Evolutionary conservation across 1,139 yeast species (phyloP).

Genomic region (Blastobotrys capitulatus): DNA sequence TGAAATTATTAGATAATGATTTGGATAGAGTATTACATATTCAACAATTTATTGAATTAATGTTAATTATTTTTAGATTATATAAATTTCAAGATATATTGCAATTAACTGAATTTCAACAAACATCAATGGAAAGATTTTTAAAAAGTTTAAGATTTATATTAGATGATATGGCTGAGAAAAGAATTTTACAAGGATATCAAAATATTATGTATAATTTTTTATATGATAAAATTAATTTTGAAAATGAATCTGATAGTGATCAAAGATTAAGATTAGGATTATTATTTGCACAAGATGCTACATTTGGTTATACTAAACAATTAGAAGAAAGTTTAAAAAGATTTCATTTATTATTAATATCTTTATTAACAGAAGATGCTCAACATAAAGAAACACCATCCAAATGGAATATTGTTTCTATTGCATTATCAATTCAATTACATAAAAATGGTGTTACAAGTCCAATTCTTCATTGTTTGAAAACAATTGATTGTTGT

Average conservation of each 20-base stretch:
- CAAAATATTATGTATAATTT: not conserved
- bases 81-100: not conserved
- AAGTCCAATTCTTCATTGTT: not conserved
- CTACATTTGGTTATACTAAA: conserved; percentile 1
- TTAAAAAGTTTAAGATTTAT: not conserved
- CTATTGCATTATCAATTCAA: not conserved
- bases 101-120: conserved; percentile 1
- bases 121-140: not conserved
- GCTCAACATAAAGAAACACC: not conserved
- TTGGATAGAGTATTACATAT: not conserved
- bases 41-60: conserved; percentile 1
- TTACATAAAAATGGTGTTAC: conserved; percentile 2
- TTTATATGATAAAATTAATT: not conserved
- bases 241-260: not conserved
- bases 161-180: not conserved
- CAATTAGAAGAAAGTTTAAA: conserved; percentile 1
- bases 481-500: not conserved
- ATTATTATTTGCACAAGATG: not conserved
- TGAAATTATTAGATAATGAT: not conserved
- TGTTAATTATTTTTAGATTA: conserved; percentile 1
- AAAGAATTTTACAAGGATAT: not conserved
- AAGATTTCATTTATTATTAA: not conserved
- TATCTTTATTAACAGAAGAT: not conserved
- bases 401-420: conserved; percentile 3
- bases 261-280: not conserved